Evolutionary conservation across 2,329 filamentous ascomycete genomes (phyloP), one percentile per base, ranked within the genome.

Genomic region (Cercospora sp.): DNA sequence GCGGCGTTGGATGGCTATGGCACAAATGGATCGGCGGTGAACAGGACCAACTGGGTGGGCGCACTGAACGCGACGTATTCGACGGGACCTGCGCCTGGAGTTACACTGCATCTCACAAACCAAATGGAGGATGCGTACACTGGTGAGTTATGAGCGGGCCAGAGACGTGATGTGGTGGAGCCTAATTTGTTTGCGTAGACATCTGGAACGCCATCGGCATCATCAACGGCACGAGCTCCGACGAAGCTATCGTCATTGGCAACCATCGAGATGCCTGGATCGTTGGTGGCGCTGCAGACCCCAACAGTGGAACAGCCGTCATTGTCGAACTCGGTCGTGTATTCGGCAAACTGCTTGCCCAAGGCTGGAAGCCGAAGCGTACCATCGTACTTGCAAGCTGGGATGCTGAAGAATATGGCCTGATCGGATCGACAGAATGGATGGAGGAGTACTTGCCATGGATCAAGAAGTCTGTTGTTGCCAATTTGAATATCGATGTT

Each of bases 1-100:
- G 90, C 89, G 75, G 90, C 93, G 0, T 83, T 97, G 61, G 95
- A 97, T 74, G 93, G 93, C 3, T 87, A 92, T 75, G 93, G 93
- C 0, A 90, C 91, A 7, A 86, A 87, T 21, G 79, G 79, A 10
- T 71, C 65, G 4, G 72, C 77, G 24, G 79, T 82, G 64, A 81
- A 81, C 65, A 76, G 80, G 10, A 81, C 79, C 77, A 94, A 92
- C 90, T 84, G 86, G 67, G 89, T 89, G 21, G 81, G 90, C 12
- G 91, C 91, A 0, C 85, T 96, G 9, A 83, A 82, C 13, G 89
- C 95, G 10, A 80, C 92, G 10, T 96, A 97, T 81, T 90, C 91
- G 77, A 87, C 95, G 65, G 92, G 92, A 0, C 92, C 93, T 0
- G 89, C 91, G 0, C 91, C 93, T 0, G 87, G 91, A 16, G n/a